phyloP scores from a whole-genome alignment of 2,329 filamentous ascomycete species.

The Shiraia sp. region DNA sequence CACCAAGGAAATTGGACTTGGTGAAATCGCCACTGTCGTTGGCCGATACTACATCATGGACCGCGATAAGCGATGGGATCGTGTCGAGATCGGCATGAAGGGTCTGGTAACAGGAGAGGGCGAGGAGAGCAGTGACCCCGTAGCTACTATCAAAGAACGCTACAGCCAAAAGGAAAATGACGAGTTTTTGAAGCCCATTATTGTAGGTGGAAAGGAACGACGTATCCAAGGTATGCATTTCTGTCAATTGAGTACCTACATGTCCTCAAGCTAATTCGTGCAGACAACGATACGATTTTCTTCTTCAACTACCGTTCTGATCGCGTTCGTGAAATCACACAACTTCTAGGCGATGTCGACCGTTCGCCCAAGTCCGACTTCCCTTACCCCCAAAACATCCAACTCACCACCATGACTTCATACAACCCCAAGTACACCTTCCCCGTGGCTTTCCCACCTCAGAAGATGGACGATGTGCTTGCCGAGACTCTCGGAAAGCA shows the following conservation, averaged over 20 bases:
- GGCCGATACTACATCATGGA: constrained; percentile 99
- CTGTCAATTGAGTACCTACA: constrained; percentile 27
- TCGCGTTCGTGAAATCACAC: constrained; percentile 93
- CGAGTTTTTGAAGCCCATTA: constrained; percentile 98
- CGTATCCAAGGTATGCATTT: constrained; percentile 74
- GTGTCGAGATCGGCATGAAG: constrained; percentile 86
- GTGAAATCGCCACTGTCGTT: constrained; percentile 89
- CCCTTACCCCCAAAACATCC: constrained; percentile 85
- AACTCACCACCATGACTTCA: constrained; percentile 94
- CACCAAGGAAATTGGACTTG: constrained; percentile 80
- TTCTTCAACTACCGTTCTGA: constrained; percentile 99
- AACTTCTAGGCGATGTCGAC: constrained; percentile 90
- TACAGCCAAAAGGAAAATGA: constrained; percentile 90
- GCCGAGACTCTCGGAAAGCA: constrained; percentile 95
- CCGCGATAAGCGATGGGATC: constrained; percentile 98
- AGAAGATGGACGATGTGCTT: constrained; percentile 97
- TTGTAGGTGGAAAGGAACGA: constrained; percentile 82
- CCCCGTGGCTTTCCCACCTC: constrained; percentile 87
- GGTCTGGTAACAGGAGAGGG: constrained; percentile 85
- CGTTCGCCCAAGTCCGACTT: constrained; percentile 89
- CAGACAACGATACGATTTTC: constrained; percentile 91
- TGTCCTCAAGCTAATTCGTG: constrained; percentile 31
- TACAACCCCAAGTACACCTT: constrained; percentile 97
- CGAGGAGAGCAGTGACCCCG: constrained; percentile 80
- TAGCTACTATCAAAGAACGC: constrained; percentile 82